These are phyloP conservation scores for Claviceps purpurea DNA, from an alignment of 2,329 filamentous ascomycete genomes.

Conservation along the genomic window DNA sequence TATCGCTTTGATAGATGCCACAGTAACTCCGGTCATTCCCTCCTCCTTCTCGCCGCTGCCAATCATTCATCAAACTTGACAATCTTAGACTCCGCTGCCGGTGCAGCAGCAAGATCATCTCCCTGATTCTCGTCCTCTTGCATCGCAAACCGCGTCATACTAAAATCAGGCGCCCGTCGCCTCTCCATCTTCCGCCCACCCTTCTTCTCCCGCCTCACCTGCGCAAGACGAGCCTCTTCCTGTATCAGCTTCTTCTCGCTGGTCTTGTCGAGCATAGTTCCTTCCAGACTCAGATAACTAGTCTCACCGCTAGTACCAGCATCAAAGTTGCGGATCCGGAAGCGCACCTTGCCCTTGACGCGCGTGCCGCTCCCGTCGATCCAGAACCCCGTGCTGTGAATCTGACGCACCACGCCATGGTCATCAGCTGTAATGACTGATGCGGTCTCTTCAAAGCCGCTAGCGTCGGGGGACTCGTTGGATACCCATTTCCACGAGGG, in stretches of 20 bases:
- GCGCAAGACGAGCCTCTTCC: conserved; percentile 30
- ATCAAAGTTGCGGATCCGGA: conserved; percentile 77
- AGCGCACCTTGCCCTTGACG: conserved; percentile 57
- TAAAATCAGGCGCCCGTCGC: conserved; percentile 36
- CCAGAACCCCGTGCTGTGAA: conserved; percentile 58
- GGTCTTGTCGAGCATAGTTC: conserved; percentile 62
- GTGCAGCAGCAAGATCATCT: conserved; percentile 10
- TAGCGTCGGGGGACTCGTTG: conserved; percentile 28
- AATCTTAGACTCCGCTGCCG: conserved; percentile 12
- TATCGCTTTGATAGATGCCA: not conserved
- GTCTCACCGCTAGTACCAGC: conserved; percentile 60
- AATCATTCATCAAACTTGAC: not conserved
- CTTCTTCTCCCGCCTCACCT: conserved; percentile 22
- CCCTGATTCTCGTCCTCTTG: conserved; percentile 25
- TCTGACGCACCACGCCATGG: conserved; percentile 38
- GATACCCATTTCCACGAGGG: conserved; percentile 68
- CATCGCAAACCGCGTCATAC: conserved; percentile 40
- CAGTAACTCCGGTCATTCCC: not conserved
- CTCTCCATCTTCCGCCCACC: conserved; percentile 16
- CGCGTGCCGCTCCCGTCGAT: conserved; percentile 55
- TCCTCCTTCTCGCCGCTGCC: not conserved
- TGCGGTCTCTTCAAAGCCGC: conserved; percentile 28
- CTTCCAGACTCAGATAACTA: conserved; percentile 74
- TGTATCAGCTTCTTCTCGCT: conserved; percentile 46
- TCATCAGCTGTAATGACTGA: conserved; percentile 30